Conservation (phyloP, 495 filamentous ascomycete species). For the Penicillium mononematosum region DNA sequence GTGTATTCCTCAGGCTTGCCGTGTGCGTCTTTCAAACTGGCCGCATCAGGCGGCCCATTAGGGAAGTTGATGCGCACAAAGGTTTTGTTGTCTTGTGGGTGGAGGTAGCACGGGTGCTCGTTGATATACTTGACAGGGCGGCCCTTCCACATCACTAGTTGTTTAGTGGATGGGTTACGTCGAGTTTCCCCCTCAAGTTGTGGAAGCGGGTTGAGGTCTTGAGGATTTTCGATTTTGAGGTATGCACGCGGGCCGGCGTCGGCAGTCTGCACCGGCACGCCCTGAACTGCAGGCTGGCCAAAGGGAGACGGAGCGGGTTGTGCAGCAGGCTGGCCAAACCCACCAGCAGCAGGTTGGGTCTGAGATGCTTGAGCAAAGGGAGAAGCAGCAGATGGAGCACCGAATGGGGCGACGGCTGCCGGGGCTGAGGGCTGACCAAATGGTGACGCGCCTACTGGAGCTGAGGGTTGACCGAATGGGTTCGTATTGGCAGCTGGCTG, state of each 20-base stretch:
- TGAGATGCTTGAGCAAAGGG: conserved; percentile 21
- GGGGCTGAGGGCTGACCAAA: background rate
- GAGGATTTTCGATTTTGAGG: conserved; percentile 32
- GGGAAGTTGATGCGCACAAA: conserved; percentile 66
- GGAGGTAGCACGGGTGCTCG: conserved; percentile 49
- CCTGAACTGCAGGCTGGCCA: conserved; percentile 29
- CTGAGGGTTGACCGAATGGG: conserved; percentile 39
- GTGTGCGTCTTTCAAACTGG: conserved; percentile 39
- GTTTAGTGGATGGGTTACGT: conserved; percentile 36
- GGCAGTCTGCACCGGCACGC: conserved; percentile 16
- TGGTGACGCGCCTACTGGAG: conserved; percentile 17
- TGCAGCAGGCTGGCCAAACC: conserved; percentile 29
- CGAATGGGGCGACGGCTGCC: conserved; percentile 14
- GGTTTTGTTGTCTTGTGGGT: conserved; percentile 46
- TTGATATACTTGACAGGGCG: conserved; percentile 53
- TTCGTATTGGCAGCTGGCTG: conserved; percentile 19
- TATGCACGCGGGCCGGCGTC: conserved; percentile 33
- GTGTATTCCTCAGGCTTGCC: conserved; percentile 43
- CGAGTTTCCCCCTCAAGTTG: conserved; percentile 39
- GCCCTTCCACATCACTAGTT: conserved; percentile 53
- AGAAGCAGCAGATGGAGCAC: conserved; percentile 22
- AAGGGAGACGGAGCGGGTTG: conserved; percentile 35
- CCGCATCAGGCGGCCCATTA: conserved; percentile 61
- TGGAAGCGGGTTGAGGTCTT: conserved; percentile 39
- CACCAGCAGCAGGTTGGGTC: conserved; percentile 12